Base-by-base conservation (phyloP, 345 rosid genomes). In the Draba incana region DNA sequence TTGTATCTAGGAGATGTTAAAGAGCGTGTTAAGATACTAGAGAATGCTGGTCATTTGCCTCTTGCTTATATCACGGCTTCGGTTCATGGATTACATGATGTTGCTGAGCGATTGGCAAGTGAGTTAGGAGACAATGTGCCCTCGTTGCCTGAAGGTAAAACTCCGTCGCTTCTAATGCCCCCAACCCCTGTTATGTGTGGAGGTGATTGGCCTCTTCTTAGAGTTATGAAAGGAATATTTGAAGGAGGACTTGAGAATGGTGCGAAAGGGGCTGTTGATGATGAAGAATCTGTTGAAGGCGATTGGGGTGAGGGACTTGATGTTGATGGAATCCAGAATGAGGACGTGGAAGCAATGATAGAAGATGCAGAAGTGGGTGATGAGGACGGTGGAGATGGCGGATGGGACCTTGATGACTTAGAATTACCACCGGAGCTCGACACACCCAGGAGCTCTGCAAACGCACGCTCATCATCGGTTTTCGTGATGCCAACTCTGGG, bases 201-300 rank as follows among this genome's bases (percentile, higher is more conserved):
- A 52, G 91, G 92, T 79, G 98, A 93, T 79, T 93, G 98, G 98
- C 97, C 98, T 5, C 92, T 93, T 68, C 80, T 93, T 37, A 84
- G 98, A 80, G 98, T 90, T 61, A 76, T 88, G 88, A 87, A 82
- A 82, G 98, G 98, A 43, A 84, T 93, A 66, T 93, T 93, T 68
- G 96, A 93, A 76, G 97, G 96, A 49, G 97, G 96, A 42, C 78
- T 88, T 62, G 96, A 93, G 69, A 83, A 20, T 20, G 20, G 70
- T 49, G 56, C 64, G 55, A 84, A 75, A 59, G 85, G 70, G 47
- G 88, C 38, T 16, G 88, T 81, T 43, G 98, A 87, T 62, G 92
- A 88, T 0, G 96, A 86, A 9, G 97, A 88, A 71, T 91, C 62
- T 62, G 91, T 15, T 46, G 87, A 80, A 10, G 98, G 87, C 42